Conservation (phyloP, 2,329 filamentous ascomycete species). For the Cyanodermella asteris region DNA sequence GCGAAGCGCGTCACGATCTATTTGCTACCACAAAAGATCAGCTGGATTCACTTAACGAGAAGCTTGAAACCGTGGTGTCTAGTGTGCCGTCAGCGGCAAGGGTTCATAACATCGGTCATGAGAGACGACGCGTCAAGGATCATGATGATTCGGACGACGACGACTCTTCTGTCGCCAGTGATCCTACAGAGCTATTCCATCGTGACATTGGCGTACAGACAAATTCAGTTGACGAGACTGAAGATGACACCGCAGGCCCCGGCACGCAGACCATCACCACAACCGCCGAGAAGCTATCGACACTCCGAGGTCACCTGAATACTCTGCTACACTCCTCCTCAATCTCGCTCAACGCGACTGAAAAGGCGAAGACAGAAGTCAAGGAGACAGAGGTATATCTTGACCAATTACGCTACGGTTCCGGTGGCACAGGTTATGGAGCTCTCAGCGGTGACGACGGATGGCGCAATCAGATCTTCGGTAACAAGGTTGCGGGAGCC, state of each 20-base stretch:
- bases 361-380: too few relatives aligned
- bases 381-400: too few relatives aligned
- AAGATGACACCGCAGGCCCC: too few relatives aligned
- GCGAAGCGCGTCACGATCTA: conserved; percentile 34
- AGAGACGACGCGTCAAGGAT: conserved; percentile 9
- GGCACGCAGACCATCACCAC: conserved; percentile 2
- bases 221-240: conserved; percentile 24
- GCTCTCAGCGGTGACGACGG: conserved; percentile 1
- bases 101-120: conserved; percentile 10
- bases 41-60: conserved; percentile 32
- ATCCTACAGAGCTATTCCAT: conserved; percentile 42
- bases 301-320: too few relatives aligned
- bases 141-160: conserved; percentile 13
- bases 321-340: too few relatives aligned
- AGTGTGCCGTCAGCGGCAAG: conserved; percentile 21
- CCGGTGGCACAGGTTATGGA: conserved; percentile 7
- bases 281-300: too few relatives aligned
- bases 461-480: conserved; percentile 1
- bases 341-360: too few relatives aligned
- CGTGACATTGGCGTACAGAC: conserved; percentile 42
- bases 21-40: conserved; percentile 28
- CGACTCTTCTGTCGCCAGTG: conserved; percentile 28
- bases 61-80: conserved; percentile 29
- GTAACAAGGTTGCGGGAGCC: conserved; percentile 6
- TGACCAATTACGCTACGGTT: background rate